Conservation (phyloP, 345 rosid genomes). For the Balakata baccata region DNA sequence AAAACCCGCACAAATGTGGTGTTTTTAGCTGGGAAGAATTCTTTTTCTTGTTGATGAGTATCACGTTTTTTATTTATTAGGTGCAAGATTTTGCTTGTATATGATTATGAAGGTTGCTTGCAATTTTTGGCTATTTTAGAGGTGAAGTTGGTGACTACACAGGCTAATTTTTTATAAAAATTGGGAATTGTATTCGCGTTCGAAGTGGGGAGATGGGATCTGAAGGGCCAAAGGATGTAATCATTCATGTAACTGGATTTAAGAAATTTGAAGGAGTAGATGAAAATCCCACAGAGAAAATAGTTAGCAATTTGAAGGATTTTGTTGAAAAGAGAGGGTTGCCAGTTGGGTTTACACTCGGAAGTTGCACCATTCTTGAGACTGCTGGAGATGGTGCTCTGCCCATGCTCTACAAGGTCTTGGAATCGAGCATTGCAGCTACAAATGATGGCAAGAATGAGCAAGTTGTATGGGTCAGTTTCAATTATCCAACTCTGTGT, state of each 20-base stretch:
- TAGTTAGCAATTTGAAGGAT: slow-evolving; percentile 53
- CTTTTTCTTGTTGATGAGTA: neutral
- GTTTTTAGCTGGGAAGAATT: neutral
- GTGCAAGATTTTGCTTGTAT: neutral
- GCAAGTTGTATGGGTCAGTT: slow-evolving; percentile 72
- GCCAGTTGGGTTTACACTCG: slow-evolving; percentile 59
- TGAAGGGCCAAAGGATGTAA: slow-evolving; percentile 60
- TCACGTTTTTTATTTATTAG: neutral
- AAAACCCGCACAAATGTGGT: neutral
- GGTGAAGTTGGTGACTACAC: neutral
- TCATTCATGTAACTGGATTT: slow-evolving; percentile 70
- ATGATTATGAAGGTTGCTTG: slow-evolving; percentile 1
- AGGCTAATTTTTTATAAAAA: slow-evolving; percentile 18
- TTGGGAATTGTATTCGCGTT: slow-evolving; percentile 38
- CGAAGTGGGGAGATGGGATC: slow-evolving; percentile 58
- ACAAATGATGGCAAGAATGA: slow-evolving; percentile 25
- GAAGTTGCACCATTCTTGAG: slow-evolving; percentile 69
- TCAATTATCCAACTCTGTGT: slow-evolving; percentile 2
- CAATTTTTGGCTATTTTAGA: neutral
- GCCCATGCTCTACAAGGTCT: slow-evolving; percentile 47
- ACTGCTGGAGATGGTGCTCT: slow-evolving; percentile 73
- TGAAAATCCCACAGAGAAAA: slow-evolving; percentile 72
- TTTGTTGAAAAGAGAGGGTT: slow-evolving; percentile 51
- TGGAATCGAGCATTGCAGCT: slow-evolving; percentile 50
- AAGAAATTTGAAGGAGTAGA: slow-evolving; percentile 73